Base-by-base conservation (phyloP, 1,284 basidiomycete genomes). In the Paramarasmius palmivorus region DNA sequence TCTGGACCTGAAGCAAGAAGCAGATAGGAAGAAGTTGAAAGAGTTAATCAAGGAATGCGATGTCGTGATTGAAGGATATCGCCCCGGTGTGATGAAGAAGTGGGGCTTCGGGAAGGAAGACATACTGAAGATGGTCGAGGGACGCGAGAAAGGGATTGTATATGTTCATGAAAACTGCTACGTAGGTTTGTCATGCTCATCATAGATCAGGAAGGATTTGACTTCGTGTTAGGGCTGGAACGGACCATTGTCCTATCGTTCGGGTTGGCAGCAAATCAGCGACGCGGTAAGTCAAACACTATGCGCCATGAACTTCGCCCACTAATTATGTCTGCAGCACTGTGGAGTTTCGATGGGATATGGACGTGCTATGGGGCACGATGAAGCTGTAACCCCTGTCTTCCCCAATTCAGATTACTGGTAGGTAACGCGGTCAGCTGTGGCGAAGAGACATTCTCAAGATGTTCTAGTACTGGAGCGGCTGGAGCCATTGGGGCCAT, bases 141-240 rank as follows among this genome's bases (percentile, higher is more conserved):
- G 55, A 19, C 61, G 58, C 29, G 55, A 57, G 22, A 56, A 53
- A 29, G 66, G 66, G 10, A 57, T 65, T 9, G 55, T 68, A 41
- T 66, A 68, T 57, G 64, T 61, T 2, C 63, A 60, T 29, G 65
- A 66, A 49, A 68, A 64, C 50, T 66, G 63, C 42, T 68, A 68
- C 29, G 29, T 32, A 12, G 12, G 29, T 32, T 57, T 10, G 44
- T 34, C 6, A 37, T 35, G 19, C 32, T 22, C 8, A 22, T 40
- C 20, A 6, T 22, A 7, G 29, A 32, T 40, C n/a, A n/a, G n/a
- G n/a, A 40, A 22, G 8, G n/a, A n/a, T 36, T 12, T 32, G 7
- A 32, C 6, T 32, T 32, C 29, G 29, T 32, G 29, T 22, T 40
- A 22, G 20, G 51, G 44, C 10, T 53, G 51, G 51, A 45, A 57